A percentile compares a stretch with the other conserved stretches of the same genome.
Conservation (phyloP, 257 asterid genomes). For the Nemophila menziesii region DNA sequence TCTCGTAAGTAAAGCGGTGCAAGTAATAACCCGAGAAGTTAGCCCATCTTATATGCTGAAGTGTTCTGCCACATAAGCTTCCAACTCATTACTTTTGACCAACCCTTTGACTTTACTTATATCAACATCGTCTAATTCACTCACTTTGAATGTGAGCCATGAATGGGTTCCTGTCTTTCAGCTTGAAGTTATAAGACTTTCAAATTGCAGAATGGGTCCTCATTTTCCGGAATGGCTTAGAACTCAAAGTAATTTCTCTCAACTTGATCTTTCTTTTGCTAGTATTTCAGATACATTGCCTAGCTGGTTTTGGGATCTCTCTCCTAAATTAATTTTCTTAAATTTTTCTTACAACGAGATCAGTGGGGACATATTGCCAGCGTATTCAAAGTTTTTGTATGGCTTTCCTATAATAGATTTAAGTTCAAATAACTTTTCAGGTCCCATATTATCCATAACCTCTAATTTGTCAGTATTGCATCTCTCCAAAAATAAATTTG, state of each 20-base stretch:
- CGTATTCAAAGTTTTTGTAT: not conserved
- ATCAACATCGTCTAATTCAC: constrained; percentile 8
- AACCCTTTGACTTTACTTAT: no score
- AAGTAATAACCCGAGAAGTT: no score
- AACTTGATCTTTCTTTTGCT: not conserved
- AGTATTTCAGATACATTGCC: constrained; percentile 13
- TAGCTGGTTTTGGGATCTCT: constrained; percentile 25
- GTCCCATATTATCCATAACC: not conserved
- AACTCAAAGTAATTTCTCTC: constrained; percentile 5
- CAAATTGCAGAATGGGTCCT: constrained; percentile 21
- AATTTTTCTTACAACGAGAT: not conserved
- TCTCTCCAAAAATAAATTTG: constrained; percentile 19
- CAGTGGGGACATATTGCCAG: not conserved
- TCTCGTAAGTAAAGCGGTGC: no score
- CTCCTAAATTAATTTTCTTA: constrained; percentile 3
- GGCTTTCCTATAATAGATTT: constrained; percentile 7
- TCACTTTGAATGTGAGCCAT: not conserved
- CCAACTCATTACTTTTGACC: no score
- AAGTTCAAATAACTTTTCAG: constrained; percentile 12
- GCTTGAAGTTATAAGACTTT: constrained; percentile 4
- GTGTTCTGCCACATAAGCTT: no score
- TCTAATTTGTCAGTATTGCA: not conserved
- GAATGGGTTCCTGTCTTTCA: constrained; percentile 23
- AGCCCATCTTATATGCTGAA: no score
- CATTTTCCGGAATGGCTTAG: constrained; percentile 29